Evolutionary conservation across 2,329 filamentous ascomycete genomes (phyloP).

Genomic region (Nannizziopsis arthrosporioides): DNA sequence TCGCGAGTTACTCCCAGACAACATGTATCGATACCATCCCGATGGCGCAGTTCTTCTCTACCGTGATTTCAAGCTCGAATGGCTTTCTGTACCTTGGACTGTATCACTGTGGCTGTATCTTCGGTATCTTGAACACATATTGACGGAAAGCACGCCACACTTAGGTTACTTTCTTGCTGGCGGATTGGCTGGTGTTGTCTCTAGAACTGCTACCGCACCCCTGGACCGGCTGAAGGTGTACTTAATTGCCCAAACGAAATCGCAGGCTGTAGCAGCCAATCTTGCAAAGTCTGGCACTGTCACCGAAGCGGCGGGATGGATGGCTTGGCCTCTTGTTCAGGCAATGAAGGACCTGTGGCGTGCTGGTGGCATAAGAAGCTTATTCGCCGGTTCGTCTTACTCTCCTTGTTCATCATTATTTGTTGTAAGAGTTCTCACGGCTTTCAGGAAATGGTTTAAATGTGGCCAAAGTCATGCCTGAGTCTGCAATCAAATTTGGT

Average conservation of each 20-base stretch:
- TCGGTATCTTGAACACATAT: conserved; percentile 36
- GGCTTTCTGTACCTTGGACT: conserved; percentile 31
- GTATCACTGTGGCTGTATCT: conserved; percentile 35
- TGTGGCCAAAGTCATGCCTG: conserved; percentile 95
- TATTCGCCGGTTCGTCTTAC: conserved; percentile 68
- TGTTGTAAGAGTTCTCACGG: background rate
- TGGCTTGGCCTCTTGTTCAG: conserved; percentile 56
- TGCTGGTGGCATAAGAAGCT: conserved; percentile 72
- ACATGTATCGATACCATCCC: conserved; percentile 10
- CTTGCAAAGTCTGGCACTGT: conserved; percentile 61
- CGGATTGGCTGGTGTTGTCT: conserved; percentile 86
- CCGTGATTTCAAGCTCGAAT: conserved; percentile 31
- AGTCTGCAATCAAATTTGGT: conserved; percentile 96
- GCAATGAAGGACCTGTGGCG: conserved; percentile 71
- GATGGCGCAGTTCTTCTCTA: conserved; percentile 24
- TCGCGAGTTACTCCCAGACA: conserved; percentile 8
- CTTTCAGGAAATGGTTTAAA: conserved; percentile 80
- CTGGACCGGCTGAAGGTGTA: conserved; percentile 96
- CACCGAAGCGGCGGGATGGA: conserved; percentile 52
- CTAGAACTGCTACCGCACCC: conserved; percentile 86
- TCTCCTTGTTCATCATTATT: background rate
- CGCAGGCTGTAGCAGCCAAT: conserved; percentile 45
- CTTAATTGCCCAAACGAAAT: conserved; percentile 68
- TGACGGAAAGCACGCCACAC: conserved; percentile 37
- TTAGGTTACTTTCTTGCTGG: conserved; percentile 95